Percentiles rank a stretch among this genome's conserved stretches.
Evolutionary conservation across 1,284 basidiomycete genomes (phyloP).

Genomic region (Sutorius eximius): DNA sequence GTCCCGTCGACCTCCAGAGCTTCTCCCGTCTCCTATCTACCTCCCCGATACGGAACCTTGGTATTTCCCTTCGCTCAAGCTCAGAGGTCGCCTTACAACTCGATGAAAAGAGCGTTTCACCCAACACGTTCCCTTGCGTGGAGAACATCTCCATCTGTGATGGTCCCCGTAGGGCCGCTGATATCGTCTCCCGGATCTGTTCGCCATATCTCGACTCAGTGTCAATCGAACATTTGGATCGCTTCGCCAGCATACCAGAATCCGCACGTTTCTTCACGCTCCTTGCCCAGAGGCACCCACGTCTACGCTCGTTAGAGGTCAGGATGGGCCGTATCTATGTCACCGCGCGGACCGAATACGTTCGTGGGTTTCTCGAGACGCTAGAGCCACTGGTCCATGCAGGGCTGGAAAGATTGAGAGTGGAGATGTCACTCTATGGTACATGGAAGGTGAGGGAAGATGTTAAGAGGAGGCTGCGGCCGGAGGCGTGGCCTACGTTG

Average conservation of each 20-base stretch:
- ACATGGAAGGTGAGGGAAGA: conserved; percentile 9
- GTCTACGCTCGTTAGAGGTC: conserved; percentile 5
- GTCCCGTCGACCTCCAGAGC: conserved; percentile 6
- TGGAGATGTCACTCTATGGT: conserved; percentile 12
- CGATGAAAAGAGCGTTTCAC: not conserved
- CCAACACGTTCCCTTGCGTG: conserved; percentile 2
- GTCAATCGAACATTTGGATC: conserved; percentile 5
- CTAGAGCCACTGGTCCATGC: conserved; percentile 9
- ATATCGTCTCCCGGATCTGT: conserved; percentile 8
- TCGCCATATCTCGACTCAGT: conserved; percentile 14
- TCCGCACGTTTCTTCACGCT: conserved; percentile 6
- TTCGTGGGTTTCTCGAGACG: conserved; percentile 6
- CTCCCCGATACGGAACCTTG: conserved; percentile 8
- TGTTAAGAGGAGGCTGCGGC: conserved; percentile 5
- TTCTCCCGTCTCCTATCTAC: conserved; percentile 11
- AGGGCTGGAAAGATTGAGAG: conserved; percentile 5
- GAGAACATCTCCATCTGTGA: conserved; percentile 7
- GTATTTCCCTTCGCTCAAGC: conserved; percentile 1
- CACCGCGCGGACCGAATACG: conserved; percentile 4
- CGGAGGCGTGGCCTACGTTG: conserved; percentile 12
- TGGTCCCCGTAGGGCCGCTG: conserved; percentile 6
- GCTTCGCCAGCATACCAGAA: conserved; percentile 1
- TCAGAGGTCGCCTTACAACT: conserved; percentile 3
- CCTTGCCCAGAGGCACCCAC: conserved; percentile 2
- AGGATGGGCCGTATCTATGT: conserved; percentile 8